Evolutionary conservation across 495 filamentous ascomycete species (phyloP).

Genomic region (Lasiosphaeria ovina): DNA sequence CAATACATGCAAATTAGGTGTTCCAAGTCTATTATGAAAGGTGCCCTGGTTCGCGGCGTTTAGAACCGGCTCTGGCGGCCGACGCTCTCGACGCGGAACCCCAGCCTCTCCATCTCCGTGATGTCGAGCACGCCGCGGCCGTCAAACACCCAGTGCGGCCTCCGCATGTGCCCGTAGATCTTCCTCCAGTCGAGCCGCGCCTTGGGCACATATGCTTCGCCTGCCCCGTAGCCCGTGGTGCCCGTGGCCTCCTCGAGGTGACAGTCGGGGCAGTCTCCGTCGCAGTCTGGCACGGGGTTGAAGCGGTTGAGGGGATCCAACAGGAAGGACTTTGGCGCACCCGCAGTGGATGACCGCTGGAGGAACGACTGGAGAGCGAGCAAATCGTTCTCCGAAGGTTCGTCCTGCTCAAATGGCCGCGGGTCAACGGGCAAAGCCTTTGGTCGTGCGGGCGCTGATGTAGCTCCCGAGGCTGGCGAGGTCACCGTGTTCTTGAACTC

Average conservation of each 20-base stretch:
- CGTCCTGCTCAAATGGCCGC: conserved; percentile 13
- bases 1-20: too few relatives aligned
- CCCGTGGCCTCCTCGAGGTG: conserved; percentile 26
- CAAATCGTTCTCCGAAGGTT: conserved; percentile 36
- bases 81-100: conserved; percentile 54
- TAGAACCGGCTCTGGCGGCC: conserved; percentile 31
- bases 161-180: conserved; percentile 54
- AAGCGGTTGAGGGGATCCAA: conserved; percentile 32
- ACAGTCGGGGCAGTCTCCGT: conserved; percentile 39
- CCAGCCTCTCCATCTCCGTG: conserved; percentile 53
- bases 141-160: conserved; percentile 68
- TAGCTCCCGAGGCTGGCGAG: background rate
- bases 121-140: conserved; percentile 62
- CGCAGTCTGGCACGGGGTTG: conserved; percentile 33
- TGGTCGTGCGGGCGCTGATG: conserved; percentile 3
- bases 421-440: conserved; percentile 12
- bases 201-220: conserved; percentile 27
- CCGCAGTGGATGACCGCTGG: background rate
- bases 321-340: background rate
- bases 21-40: too few relatives aligned
- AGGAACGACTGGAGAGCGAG: conserved; percentile 33
- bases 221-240: conserved; percentile 22
- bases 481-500: conserved; percentile 49
- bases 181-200: conserved; percentile 51
- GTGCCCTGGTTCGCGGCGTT: background rate